Base-by-base conservation (phyloP, 768 basidiomycete species). In the Tulasnella sp. region DNA sequence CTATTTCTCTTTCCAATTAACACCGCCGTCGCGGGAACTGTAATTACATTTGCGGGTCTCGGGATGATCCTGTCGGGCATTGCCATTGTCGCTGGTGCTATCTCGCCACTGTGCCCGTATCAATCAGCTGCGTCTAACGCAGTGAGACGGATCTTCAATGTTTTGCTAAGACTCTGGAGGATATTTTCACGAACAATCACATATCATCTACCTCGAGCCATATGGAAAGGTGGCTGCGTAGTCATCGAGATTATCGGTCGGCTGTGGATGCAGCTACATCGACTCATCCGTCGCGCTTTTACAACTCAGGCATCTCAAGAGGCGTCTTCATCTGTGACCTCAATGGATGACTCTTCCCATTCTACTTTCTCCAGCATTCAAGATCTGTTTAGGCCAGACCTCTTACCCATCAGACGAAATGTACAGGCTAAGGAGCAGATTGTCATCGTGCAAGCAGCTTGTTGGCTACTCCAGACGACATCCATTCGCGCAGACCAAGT, bases 1-100 rank as follows among this genome's bases (percentile, higher is more conserved):
- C 18, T 46, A 20, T 74, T 46, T 46, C 73, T 74, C 46, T 46
- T 15, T 23, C 32, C 42, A 9, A 74, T 74, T 44, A 55, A 74
- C 46, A 44, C 32, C 51, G 35, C n/a, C 42, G 73, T 74, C 1
- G 73, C 73, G 11, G n/a, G 40, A 3, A 46, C 26, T 26, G 73
- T 74, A 44, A 37, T 55, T 37, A 44, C 73, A 37, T 48, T 74
- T 46, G 13, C 73, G 35, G 42, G 7, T 37, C n/a, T 74, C 15
- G 73, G 73, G 29, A 6, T 44, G 16, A 23, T 55, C 7, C 23
- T 46, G 11, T 74, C 32, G 11, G 42, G 40, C 73, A 44, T 74
- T 1, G 7, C 51, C 23, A 37, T 74, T 55, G 5, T 55, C 20
- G 73, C 73, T 10, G 73, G 70, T 10, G 42, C 70, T 10, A 35